Conservation (phyloP, 306 rosid genomes). For the Quillaja saponaria region DNA sequence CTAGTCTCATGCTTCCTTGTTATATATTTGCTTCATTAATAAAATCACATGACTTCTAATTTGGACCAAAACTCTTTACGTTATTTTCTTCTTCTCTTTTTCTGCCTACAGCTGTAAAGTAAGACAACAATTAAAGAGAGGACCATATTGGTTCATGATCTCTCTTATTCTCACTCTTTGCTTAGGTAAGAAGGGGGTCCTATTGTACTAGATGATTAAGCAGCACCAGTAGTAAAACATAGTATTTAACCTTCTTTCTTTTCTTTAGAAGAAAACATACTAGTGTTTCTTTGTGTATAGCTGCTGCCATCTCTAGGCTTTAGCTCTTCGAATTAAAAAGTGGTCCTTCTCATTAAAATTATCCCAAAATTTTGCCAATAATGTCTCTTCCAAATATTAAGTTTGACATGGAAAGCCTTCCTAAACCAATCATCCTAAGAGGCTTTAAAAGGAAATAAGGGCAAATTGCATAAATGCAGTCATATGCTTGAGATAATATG, state of each 20-base stretch:
- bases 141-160: conserved; percentile 52
- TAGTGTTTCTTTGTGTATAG: conserved; percentile 19
- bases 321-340: conserved; percentile 11
- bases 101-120: conserved; percentile 82
- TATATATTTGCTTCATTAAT: conserved; percentile 28
- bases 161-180: background rate
- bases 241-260: conserved; percentile 25
- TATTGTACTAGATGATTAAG: conserved; percentile 21
- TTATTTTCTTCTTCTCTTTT: conserved; percentile 25
- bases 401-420: too few species aligned
- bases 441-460: too few species aligned
- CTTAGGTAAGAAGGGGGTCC: conserved; percentile 2
- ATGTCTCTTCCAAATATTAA: too few species aligned
- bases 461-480: too few species aligned
- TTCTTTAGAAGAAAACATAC: conserved; percentile 30
- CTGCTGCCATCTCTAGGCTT: conserved; percentile 32
- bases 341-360: conserved; percentile 45
- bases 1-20: conserved; percentile 32
- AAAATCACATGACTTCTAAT: conserved; percentile 37
- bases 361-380: too few species aligned
- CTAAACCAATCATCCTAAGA: too few species aligned
- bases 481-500: too few species aligned
- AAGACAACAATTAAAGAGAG: conserved; percentile 58
- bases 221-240: conserved; percentile 20
- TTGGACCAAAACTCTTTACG: conserved; percentile 35